phyloP scores from a whole-genome alignment of 768 basidiomycete species.

The Crucibulum laeve region DNA sequence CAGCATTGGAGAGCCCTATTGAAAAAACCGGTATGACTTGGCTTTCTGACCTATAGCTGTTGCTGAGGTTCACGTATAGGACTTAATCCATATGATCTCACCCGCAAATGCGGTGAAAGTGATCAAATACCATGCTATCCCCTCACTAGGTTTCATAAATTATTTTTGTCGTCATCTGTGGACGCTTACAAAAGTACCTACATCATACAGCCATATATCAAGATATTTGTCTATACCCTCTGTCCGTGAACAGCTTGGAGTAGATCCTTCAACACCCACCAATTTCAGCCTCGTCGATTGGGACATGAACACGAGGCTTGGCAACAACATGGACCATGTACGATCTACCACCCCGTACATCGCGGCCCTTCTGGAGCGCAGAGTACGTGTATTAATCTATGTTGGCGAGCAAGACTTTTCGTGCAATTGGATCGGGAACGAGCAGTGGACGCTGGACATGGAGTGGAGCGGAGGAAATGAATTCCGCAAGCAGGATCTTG shows the following conservation, averaged over 20 bases:
- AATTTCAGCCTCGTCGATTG: slow-evolving; percentile 29
- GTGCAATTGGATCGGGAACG: slow-evolving; percentile 64
- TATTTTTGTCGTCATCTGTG: neutral
- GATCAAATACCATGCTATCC: slow-evolving; percentile 55
- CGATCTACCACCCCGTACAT: slow-evolving; percentile 53
- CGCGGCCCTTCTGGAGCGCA: slow-evolving; percentile 65
- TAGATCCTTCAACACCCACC: slow-evolving; percentile 38
- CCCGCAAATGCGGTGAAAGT: slow-evolving; percentile 46
- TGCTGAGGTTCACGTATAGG: slow-evolving; percentile 18
- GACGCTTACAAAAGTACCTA: neutral
- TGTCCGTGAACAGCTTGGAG: slow-evolving; percentile 56
- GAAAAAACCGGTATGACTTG: slow-evolving; percentile 31
- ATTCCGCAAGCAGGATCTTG: slow-evolving; percentile 37
- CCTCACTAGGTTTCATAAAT: slow-evolving; percentile 29
- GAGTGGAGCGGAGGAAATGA: slow-evolving; percentile 55
- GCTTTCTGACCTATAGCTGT: neutral
- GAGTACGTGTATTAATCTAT: slow-evolving; percentile 65
- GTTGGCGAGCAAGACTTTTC: slow-evolving; percentile 48
- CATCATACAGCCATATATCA: slow-evolving; percentile 40
- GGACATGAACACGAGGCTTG: slow-evolving; percentile 47
- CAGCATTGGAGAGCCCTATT: slow-evolving; percentile 39
- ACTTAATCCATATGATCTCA: slow-evolving; percentile 67
- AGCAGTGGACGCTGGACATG: slow-evolving; percentile 52
- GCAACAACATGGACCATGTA: slow-evolving; percentile 31
- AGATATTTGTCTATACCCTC: slow-evolving; percentile 59